Conservation (phyloP, 352 stramenopile species). For the Blastocystis sp. region DNA sequence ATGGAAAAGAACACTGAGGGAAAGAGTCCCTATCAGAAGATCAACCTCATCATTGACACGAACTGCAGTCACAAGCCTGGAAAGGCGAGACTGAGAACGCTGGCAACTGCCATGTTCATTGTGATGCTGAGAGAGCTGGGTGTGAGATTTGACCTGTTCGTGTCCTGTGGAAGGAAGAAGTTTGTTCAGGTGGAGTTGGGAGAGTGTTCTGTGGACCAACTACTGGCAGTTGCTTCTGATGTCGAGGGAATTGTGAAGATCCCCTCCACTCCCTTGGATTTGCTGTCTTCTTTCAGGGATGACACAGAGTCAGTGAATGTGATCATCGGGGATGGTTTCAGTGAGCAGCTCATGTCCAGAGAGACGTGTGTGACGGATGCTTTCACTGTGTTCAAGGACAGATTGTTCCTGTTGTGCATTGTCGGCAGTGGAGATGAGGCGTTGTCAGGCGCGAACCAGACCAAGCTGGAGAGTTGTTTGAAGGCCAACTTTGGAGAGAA, state of each 20-base stretch:
- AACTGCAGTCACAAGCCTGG: slow-evolving; percentile 23
- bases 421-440: slow-evolving; percentile 15
- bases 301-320: background rate
- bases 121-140: slow-evolving; percentile 9
- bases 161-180: slow-evolving; percentile 12
- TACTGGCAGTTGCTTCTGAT: slow-evolving; percentile 34
- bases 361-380: background rate
- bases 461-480: background rate
- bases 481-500: slow-evolving; percentile 1
- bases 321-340: slow-evolving; percentile 50
- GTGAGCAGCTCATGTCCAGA: slow-evolving; percentile 34
- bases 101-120: background rate
- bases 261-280: slow-evolving; percentile 47
- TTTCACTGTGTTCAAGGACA: slow-evolving; percentile 5
- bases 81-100: slow-evolving; percentile 11
- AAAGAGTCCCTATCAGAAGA: background rate
- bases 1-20: background rate
- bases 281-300: background rate
- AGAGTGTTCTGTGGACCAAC: background rate
- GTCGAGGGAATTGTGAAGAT: slow-evolving; percentile 21
- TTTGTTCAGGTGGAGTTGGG: background rate
- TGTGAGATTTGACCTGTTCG: background rate
- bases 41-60: slow-evolving; percentile 33
- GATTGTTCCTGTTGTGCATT: slow-evolving; percentile 23
- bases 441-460: slow-evolving; percentile 5